Conservation (phyloP, 176 grass and related monocot genomes). For the Eleusine indica region DNA sequence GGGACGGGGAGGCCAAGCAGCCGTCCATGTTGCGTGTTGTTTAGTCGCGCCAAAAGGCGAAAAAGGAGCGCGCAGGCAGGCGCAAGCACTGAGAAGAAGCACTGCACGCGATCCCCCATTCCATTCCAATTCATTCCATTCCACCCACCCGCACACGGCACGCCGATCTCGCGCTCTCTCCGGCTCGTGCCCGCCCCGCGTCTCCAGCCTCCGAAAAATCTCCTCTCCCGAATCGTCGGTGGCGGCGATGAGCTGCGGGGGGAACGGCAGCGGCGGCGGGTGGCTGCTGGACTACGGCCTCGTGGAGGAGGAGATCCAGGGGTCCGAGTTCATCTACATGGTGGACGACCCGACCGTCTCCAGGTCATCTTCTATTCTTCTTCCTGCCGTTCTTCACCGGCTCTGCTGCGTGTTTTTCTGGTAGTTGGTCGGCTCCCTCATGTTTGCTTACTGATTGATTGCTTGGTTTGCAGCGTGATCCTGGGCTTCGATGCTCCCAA, state of each 20-base stretch:
- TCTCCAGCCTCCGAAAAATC: neutral
- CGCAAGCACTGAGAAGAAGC: neutral
- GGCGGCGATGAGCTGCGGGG: constrained; percentile 44
- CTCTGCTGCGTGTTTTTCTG: neutral
- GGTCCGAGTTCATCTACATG: constrained; percentile 74
- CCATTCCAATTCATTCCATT: too few species aligned
- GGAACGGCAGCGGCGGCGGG: constrained; percentile 41
- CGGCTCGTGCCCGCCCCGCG: constrained; percentile 17
- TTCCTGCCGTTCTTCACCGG: neutral
- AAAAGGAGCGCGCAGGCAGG: neutral
- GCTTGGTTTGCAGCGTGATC: constrained; percentile 58
- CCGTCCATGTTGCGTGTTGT: constrained; percentile 31
- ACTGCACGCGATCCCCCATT: constrained; percentile 1
- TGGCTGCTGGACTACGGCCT: constrained; percentile 82
- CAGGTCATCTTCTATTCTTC: constrained; percentile 37
- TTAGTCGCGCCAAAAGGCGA: constrained; percentile 27
- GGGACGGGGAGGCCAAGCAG: neutral
- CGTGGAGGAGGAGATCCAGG: constrained; percentile 63
- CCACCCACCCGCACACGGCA: neutral
- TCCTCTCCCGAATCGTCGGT: neutral
- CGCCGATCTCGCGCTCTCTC: neutral
- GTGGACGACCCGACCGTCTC: constrained; percentile 65
- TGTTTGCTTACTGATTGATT: constrained; percentile 10
- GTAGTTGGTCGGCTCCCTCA: neutral
- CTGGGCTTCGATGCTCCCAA: constrained; percentile 72